Percentiles rank a stretch among this genome's conserved stretches.
These are phyloP conservation scores for Aspergillus sp. DNA, from an alignment of 2,329 filamentous ascomycete genomes.

Conservation along the genomic window DNA sequence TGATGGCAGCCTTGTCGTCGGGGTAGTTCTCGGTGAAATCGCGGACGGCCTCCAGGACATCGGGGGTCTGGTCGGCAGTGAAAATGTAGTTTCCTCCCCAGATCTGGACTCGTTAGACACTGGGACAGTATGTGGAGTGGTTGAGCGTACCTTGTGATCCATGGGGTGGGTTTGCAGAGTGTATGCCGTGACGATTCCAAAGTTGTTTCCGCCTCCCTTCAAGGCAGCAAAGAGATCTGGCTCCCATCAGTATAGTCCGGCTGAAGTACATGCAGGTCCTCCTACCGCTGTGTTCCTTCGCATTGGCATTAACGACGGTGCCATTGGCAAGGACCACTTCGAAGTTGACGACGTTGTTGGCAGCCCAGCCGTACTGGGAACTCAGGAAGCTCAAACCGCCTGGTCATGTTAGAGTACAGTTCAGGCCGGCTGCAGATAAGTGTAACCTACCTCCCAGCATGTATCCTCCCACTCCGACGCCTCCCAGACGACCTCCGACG, in stretches of 20 bases:
- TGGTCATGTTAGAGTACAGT: slow-evolving; percentile 14
- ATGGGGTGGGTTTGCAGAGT: slow-evolving; percentile 33
- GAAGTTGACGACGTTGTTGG: slow-evolving; percentile 47
- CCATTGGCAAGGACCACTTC: slow-evolving; percentile 51
- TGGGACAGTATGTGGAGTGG: background rate
- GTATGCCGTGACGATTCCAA: slow-evolving; percentile 45
- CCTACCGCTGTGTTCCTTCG: slow-evolving; percentile 30
- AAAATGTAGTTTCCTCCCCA: slow-evolving; percentile 52
- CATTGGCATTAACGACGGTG: slow-evolving; percentile 43
- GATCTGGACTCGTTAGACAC: slow-evolving; percentile 26
- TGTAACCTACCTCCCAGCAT: slow-evolving; percentile 41
- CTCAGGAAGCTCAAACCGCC: slow-evolving; percentile 50
- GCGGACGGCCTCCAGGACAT: slow-evolving; percentile 31
- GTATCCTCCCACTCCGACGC: slow-evolving; percentile 49
- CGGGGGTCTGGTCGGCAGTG: slow-evolving; percentile 34
- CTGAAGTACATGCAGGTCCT: background rate
- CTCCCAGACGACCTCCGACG: slow-evolving; percentile 49
- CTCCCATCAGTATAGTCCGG: background rate
- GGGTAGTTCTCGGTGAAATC: slow-evolving; percentile 48
- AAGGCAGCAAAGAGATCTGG: slow-evolving; percentile 42
- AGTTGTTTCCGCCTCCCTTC: slow-evolving; percentile 46
- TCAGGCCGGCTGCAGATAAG: background rate
- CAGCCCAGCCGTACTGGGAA: slow-evolving; percentile 50
- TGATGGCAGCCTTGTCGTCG: slow-evolving; percentile 61
- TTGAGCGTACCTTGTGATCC: slow-evolving; percentile 23